Base-by-base conservation (phyloP, 352 stramenopile genomes). In the Phytophthora capsici region DNA sequence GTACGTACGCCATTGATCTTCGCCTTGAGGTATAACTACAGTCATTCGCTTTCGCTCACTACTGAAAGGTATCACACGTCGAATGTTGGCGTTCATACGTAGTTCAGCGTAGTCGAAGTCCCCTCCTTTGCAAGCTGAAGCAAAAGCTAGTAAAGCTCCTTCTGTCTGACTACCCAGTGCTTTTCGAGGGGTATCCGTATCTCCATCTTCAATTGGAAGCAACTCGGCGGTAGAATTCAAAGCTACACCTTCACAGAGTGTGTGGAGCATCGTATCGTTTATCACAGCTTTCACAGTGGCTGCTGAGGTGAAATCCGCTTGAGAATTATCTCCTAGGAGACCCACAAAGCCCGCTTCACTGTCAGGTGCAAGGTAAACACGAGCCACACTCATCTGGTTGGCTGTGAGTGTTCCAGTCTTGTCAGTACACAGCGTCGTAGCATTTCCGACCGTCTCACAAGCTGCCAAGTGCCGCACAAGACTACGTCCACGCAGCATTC, bases 391-490 rank as follows among this genome's bases (percentile, higher is more conserved):
- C 95, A 98, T 99, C 30, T 86, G 90, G 73, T 99, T 99, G 36
- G 94, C 93, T 19, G 94, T 99, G 28, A 99, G 83, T 22, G 96
- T 99, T 57, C 96, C 96, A 0, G 96, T 99, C 76, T 97, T 98
- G 77, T 98, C 95, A 1, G 91, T 97, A 63, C 94, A 99, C 69
- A 99, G 98, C 13, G 94, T 98, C 2, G 96, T 99, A 17, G 96
- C 96, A 73, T 95, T 98, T 30, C 96, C 96, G 83, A 98, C 98
- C 4, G 96, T 99, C 80, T 99, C 97, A 71, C 96, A 99, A 10
- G 96, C 96, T 40, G 96, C 85, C 49, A 99, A 74, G 52, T 98
- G 89, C 47, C 96, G 97, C 25, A 99, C 97, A 20, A 99, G 85
- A 75, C 98, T 99, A 66, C 98, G 91, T 58, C 98, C 94, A 53